Evolutionary conservation across 768 basidiomycete genomes (phyloP), one percentile per base, ranked within the genome.

Genomic region (Mycena galericulata): DNA sequence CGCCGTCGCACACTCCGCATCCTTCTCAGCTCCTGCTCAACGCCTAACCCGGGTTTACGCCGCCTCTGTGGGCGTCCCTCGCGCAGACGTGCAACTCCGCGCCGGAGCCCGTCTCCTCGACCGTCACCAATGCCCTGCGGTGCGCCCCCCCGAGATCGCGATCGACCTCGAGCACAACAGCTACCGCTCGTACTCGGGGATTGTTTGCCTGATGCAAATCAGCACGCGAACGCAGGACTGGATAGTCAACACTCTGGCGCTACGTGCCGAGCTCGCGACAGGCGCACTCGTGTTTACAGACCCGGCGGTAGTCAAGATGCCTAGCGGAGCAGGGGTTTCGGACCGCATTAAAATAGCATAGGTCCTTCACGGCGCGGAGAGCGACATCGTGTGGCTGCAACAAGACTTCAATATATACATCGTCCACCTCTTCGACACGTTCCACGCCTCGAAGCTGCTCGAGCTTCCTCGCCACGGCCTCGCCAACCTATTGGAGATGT

Each of bases 391-490:
- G 7, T 99, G 98, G 98, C 86, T 99, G 20, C 97, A 99, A 77
- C 94, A 96, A 78, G 92, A 99, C 76, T 97, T 99, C 76, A 94
- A 94, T 65, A 75, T 99, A 10, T 99, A 95, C 79, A 84, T 99
- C 58, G 96, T 99, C 68, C 94, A 95, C 63, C 80, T 99, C n/a
- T 99, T 99, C 76, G 97, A 99, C 76, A 99, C 98, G 0, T 98
- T 89, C 77, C 96, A 99, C 72, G 97, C 97, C 1, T 96, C 97
- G 0, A 94, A 92, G 74, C 81, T 93, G 1, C 83, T 99, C 55
- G 97, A 93, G 15, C 93, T 95, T 73, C 91, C 93, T 0, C 87
- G 90, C 36, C 93, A 96, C 74, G 92, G 92, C 2, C 89, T 99
- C 17, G 94, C 94, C 0, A 87, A 90, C 46, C 85, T 99, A 15